phyloP scores from a whole-genome alignment of 768 basidiomycete genomes.

The Hebeloma cylindrosporum region DNA sequence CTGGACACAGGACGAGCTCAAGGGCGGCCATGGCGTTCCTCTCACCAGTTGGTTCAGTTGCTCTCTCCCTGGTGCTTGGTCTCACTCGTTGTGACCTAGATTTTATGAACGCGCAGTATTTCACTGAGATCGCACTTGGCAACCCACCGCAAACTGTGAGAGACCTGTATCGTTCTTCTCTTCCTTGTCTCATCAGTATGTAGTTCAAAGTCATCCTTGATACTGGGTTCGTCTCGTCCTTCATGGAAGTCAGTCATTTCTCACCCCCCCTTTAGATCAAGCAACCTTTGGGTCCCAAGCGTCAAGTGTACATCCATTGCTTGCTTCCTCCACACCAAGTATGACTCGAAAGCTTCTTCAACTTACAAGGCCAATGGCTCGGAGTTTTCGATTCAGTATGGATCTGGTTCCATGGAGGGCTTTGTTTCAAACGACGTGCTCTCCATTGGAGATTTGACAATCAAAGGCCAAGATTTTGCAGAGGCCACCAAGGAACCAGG shows the following conservation, averaged over 20 bases:
- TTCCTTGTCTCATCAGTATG: conserved; percentile 6
- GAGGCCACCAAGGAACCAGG: conserved; percentile 97
- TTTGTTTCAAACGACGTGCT: conserved; percentile 86
- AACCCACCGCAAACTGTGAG: conserved; percentile 78
- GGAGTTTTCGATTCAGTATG: conserved; percentile 89
- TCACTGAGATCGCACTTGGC: conserved; percentile 81
- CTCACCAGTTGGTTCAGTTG: conserved; percentile 70
- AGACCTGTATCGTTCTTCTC: conserved; percentile 8
- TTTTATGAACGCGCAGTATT: conserved; percentile 99
- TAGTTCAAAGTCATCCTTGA: conserved; percentile 95
- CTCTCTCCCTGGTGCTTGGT: conserved; percentile 2
- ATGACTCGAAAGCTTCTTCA: conserved; percentile 75
- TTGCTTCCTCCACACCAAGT: conserved; percentile 93
- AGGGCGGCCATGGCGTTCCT: conserved; percentile 85
- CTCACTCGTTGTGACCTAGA: conserved; percentile 47
- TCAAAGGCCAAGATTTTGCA: conserved; percentile 83
- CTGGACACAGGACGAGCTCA: conserved; percentile 78
- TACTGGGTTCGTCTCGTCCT: conserved; percentile 63
- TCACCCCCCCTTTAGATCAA: conserved; percentile 51
- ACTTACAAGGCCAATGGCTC: conserved; percentile 90
- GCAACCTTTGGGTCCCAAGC: conserved; percentile 95
- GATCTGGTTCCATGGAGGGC: conserved; percentile 95
- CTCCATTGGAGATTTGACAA: conserved; percentile 76
- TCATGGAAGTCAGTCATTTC: not conserved
- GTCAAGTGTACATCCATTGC: conserved; percentile 80